Conservation (phyloP, 306 rosid species). For the Comarum palustre region DNA sequence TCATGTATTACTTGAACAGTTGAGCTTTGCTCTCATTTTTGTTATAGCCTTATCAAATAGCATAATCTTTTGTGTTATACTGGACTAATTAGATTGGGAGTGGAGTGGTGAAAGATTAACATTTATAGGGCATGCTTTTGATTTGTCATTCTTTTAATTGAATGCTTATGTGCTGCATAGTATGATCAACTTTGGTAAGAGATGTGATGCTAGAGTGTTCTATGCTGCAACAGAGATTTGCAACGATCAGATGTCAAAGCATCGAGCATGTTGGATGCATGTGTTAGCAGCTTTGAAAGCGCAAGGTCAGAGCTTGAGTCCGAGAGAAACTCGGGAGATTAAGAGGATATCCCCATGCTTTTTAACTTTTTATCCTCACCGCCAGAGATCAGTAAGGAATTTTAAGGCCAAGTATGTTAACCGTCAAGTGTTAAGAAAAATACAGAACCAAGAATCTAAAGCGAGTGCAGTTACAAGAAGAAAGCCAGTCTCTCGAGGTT, state of each 20-base stretch:
- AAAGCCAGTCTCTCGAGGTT: not conserved
- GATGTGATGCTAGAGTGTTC: not conserved
- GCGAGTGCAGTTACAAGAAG: not conserved
- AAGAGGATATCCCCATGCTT: constrained; percentile 20
- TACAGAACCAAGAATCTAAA: not conserved
- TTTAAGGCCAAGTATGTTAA: not conserved
- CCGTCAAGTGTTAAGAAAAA: not conserved
- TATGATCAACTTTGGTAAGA: not conserved
- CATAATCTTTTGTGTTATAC: not conserved
- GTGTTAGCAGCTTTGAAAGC: constrained; percentile 17
- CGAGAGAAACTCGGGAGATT: constrained; percentile 19
- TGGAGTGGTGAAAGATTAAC: not conserved
- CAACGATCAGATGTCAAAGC: constrained; percentile 15
- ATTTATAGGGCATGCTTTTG: not conserved
- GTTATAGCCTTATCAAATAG: not conserved
- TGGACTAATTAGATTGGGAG: not conserved
- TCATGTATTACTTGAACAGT: not conserved
- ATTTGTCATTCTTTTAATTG: not conserved
- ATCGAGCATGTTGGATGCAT: constrained; percentile 29
- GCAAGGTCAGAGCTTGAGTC: constrained; percentile 5
- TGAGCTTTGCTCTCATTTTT: not conserved
- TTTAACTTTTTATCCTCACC: constrained; percentile 24
- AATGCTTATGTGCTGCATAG: not conserved
- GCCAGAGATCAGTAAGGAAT: constrained; percentile 33
- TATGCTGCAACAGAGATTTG: constrained; percentile 23